Base-by-base conservation (phyloP, 2,329 filamentous ascomycete species). In the Colletotrichum chrysophilum region DNA sequence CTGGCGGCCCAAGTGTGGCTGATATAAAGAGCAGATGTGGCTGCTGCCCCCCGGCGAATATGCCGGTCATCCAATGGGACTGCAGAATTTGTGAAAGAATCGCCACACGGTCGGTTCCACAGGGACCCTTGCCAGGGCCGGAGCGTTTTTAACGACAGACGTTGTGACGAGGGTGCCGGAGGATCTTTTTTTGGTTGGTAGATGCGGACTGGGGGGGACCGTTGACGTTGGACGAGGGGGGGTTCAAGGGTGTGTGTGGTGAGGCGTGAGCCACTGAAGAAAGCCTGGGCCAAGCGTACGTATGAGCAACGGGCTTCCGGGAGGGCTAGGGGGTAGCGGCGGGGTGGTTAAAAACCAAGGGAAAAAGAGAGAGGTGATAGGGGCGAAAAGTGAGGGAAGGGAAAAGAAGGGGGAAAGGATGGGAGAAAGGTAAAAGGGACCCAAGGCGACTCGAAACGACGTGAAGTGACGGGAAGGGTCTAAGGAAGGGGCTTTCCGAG, bases 341-440 rank as follows among this genome's bases (percentile, higher is more conserved):
- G 32, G 18, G 61, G 34, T 36, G 32, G 14, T 21, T 13, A 38
- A 66, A 14, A 38, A 43, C 5, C 43, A 21, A 7, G n/a, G 62
- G 26, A 26, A 30, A 66, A n/a, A 66, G 16, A 52, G 43, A 66
- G 36, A 38, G 66, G 58, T 62, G 16, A 62, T 21, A 76, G 74
- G 71, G 80, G 79, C 77, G 77, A 80, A 70, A 76, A 34, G 71
- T 71, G 71, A 80, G 76, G 76, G 72, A 71, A 61, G 58, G 30
- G 32, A 77, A 77, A 78, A 72, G 71, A 76, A 48, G 43, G 43
- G n/a, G n/a, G 43, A 21, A 21, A 48, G 43, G 70, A 65, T 60
- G 56, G 56, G 56, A 28, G 26, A 43, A 48, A 43, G 61, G 36
- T 30, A 14, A 28, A 43, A 18, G 24, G 21, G 34, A 43, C 3